These are phyloP conservation scores for Lipomyces mesembrius DNA, from an alignment of 805 yeast species.

Conservation along the genomic window DNA sequence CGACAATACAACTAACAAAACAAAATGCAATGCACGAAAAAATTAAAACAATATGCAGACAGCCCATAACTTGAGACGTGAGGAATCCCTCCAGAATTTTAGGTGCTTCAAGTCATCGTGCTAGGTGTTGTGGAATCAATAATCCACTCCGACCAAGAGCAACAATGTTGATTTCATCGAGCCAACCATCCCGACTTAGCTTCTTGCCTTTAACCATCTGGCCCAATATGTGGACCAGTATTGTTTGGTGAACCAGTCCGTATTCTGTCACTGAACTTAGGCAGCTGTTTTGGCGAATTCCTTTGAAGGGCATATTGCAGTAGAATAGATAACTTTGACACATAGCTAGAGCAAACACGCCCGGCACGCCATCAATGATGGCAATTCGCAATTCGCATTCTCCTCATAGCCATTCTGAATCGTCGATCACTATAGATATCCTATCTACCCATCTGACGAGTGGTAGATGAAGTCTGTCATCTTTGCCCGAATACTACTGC, in stretches of 20 bases:
- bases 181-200: constrained; percentile 2
- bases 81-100: not conserved
- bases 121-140: not conserved
- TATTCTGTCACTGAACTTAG: not conserved
- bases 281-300: not conserved
- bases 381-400: not conserved
- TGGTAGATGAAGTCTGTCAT: not conserved
- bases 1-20: not conserved
- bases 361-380: not conserved
- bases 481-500: not conserved
- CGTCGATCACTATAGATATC: not conserved
- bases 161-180: not conserved
- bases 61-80: not conserved
- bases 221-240: not conserved
- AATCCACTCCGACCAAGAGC: not conserved
- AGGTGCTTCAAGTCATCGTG: not conserved
- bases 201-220: not conserved
- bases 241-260: not conserved
- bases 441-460: not conserved
- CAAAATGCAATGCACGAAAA: not conserved
- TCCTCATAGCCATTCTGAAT: not conserved
- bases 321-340: not conserved
- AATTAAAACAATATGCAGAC: not conserved
- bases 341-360: not conserved
- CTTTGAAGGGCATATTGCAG: not conserved